A percentile compares a stretch with the other conserved stretches of the same genome.
These are phyloP conservation scores for Rhodotorula taiwanensis DNA, from an alignment of 768 basidiomycete species.

Conservation along the genomic window DNA sequence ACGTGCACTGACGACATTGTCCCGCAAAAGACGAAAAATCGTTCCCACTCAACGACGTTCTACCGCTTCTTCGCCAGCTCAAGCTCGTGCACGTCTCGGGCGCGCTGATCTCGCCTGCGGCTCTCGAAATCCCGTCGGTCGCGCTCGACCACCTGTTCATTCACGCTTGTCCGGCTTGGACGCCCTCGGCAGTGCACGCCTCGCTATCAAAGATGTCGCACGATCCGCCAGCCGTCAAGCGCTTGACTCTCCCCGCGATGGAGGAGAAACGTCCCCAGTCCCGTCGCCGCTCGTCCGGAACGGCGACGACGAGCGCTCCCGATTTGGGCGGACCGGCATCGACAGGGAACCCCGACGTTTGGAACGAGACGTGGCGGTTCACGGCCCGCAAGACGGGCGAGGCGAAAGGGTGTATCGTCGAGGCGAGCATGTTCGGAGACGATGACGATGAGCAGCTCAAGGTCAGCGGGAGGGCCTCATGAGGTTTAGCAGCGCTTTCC, in stretches of 20 bases:
- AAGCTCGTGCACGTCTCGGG: slow-evolving; percentile 19
- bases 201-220: slow-evolving; percentile 23
- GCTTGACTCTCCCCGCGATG: slow-evolving; percentile 33
- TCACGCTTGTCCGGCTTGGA: slow-evolving; percentile 15
- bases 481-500: too few species aligned
- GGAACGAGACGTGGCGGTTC: slow-evolving; percentile 34
- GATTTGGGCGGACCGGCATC: background rate
- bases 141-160: slow-evolving; percentile 30
- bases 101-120: slow-evolving; percentile 23
- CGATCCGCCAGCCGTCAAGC: slow-evolving; percentile 13
- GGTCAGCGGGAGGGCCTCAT: too few species aligned
- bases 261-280: too few species aligned
- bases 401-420: slow-evolving; percentile 26
- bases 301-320: too few species aligned
- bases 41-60: slow-evolving; percentile 27
- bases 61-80: slow-evolving; percentile 27
- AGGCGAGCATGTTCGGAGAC: slow-evolving; percentile 3
- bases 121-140: slow-evolving; percentile 14
- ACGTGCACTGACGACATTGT: background rate
- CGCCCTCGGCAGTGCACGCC: slow-evolving; percentile 21
- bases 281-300: too few species aligned
- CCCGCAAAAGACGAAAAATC: slow-evolving; percentile 24
- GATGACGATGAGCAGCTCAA: background rate
- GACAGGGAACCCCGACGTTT: background rate
- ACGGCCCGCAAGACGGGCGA: slow-evolving; percentile 27